Percentiles rank a stretch among this genome's conserved stretches.
phyloP scores from a whole-genome alignment of 306 rosid species.

The Trifolium fragiferum region DNA sequence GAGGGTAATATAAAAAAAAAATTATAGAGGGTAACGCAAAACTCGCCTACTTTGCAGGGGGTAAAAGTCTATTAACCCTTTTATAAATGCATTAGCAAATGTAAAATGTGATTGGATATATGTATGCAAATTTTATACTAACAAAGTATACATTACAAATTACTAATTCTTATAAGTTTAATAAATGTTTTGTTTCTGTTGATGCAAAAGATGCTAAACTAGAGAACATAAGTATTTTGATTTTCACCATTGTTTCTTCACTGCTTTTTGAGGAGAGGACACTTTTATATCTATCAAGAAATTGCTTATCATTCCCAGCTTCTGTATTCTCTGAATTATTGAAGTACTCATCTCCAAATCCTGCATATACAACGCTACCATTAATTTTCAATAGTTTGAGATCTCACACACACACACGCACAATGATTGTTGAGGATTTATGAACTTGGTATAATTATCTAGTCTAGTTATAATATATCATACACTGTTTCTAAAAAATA shows the following conservation, averaged over 20 bases:
- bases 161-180: too few species aligned
- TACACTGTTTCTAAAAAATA: too few species aligned
- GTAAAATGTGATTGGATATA: too few species aligned
- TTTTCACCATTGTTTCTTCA: conserved; percentile 57
- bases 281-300: conserved; percentile 47
- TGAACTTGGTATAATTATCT: too few species aligned
- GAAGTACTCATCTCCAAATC: conserved; percentile 51
- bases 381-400: conserved; percentile 8
- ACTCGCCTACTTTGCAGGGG: too few species aligned
- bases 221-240: background rate
- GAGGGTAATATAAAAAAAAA: too few species aligned
- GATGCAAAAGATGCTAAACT: background rate
- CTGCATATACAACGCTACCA: background rate
- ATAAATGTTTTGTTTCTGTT: too few species aligned
- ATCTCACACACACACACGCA: background rate
- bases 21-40: too few species aligned
- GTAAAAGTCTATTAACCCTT: too few species aligned
- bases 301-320: conserved; percentile 28
- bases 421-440: too few species aligned
- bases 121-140: background rate
- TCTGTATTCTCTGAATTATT: conserved; percentile 12
- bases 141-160: background rate
- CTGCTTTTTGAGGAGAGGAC: conserved; percentile 54
- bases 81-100: too few species aligned
- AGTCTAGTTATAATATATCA: too few species aligned